Percentiles rank a stretch among this genome's conserved stretches.
These are phyloP conservation scores for Aureobasidium musti DNA, from an alignment of 2,329 filamentous ascomycete species.

Conservation along the genomic window DNA sequence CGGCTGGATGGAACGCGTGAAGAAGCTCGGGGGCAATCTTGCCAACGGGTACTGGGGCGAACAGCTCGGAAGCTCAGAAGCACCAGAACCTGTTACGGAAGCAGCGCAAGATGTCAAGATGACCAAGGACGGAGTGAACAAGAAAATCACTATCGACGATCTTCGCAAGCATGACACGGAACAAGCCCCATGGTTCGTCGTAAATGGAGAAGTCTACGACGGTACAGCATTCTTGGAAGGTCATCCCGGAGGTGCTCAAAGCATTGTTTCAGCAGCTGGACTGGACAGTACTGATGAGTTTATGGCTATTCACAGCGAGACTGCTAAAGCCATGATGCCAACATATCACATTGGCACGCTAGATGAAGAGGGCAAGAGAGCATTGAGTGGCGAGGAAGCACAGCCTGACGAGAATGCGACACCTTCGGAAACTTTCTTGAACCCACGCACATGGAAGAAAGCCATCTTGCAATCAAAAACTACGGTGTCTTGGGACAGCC, in stretches of 20 bases:
- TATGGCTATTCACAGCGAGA: constrained; percentile 88
- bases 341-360: constrained; percentile 81
- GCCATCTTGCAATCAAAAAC: constrained; percentile 68
- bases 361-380: constrained; percentile 59
- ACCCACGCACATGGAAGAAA: constrained; percentile 71
- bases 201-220: constrained; percentile 87
- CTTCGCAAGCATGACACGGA: constrained; percentile 67
- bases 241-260: constrained; percentile 83
- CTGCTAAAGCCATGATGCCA: constrained; percentile 86
- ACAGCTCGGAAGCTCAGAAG: constrained; percentile 57
- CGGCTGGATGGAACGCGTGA: constrained; percentile 93
- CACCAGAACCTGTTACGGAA: constrained; percentile 49
- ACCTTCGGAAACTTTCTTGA: constrained; percentile 65
- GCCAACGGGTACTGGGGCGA: constrained; percentile 86
- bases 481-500: constrained; percentile 73
- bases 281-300: constrained; percentile 86
- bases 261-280: constrained; percentile 79
- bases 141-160: constrained; percentile 68
- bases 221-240: constrained; percentile 76
- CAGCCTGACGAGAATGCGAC: constrained; percentile 46
- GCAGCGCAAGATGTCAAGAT: constrained; percentile 69
- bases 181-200: constrained; percentile 78
- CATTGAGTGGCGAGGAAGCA: constrained; percentile 52
- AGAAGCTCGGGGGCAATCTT: constrained; percentile 77
- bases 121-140: constrained; percentile 67